Evolutionary conservation across 495 filamentous ascomycete genomes (phyloP).

Genomic region (Collariella sp.): DNA sequence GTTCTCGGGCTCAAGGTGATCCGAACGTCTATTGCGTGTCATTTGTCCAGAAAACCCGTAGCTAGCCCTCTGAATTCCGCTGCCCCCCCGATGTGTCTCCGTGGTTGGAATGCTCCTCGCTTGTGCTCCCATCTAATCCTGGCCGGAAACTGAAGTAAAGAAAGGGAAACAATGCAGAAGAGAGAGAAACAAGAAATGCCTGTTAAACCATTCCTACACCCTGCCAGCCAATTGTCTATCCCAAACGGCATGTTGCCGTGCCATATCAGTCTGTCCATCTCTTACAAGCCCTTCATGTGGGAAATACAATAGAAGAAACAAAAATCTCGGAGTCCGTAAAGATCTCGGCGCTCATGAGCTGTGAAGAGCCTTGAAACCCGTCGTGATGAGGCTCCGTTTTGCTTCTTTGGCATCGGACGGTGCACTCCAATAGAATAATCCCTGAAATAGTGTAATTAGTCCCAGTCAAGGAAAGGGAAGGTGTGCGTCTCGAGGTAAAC

Average conservation of each 20-base stretch:
- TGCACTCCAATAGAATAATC: slow-evolving; percentile 90
- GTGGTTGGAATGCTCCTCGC: not conserved
- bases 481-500: slow-evolving; percentile 16
- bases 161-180: not conserved
- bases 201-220: not conserved
- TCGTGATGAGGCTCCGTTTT: slow-evolving; percentile 62
- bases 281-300: not conserved
- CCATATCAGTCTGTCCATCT: not conserved
- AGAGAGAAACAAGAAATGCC: not conserved
- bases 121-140: not conserved
- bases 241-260: not conserved
- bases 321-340: not conserved
- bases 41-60: no score
- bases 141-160: not conserved
- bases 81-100: no score
- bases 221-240: not conserved
- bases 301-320: not conserved
- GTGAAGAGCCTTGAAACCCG: slow-evolving; percentile 66
- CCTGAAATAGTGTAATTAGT: slow-evolving; percentile 29
- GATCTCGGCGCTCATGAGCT: slow-evolving; percentile 28
- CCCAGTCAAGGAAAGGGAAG: not conserved
- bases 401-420: slow-evolving; percentile 60
- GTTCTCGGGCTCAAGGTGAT: not conserved
- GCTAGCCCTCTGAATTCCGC: not conserved
- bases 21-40: not conserved